Conservation (phyloP, 495 filamentous ascomycete species). For the Collariella sp. region DNA sequence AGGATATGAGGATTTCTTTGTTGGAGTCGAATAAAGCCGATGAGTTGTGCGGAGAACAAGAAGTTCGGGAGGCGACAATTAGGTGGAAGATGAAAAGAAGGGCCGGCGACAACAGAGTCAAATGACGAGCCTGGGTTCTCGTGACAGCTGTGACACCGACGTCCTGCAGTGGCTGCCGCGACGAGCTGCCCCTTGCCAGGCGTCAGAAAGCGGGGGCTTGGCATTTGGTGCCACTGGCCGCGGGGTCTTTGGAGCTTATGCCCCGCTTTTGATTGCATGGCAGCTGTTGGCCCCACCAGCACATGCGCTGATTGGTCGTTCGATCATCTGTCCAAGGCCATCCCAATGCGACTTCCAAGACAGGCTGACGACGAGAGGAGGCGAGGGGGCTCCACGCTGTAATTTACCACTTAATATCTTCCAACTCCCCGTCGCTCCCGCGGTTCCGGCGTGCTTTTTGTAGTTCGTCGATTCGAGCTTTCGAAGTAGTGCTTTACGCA, state of each 20-base stretch:
- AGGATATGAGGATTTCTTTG: not conserved
- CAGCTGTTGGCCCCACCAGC: not conserved
- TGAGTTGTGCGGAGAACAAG: not conserved
- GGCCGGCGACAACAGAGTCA: not conserved
- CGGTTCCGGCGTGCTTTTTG: not conserved
- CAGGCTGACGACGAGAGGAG: conserved; percentile 21
- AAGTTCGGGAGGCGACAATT: not conserved
- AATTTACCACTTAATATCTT: not conserved
- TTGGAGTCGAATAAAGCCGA: not conserved
- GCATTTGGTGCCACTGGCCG: not conserved
- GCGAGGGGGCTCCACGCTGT: conserved; percentile 7
- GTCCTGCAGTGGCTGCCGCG: not conserved
- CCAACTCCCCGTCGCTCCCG: not conserved
- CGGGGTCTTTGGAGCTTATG: not conserved
- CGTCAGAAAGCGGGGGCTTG: not conserved
- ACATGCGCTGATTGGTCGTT: conserved; percentile 4
- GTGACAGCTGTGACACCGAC: not conserved
- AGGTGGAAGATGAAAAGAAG: not conserved
- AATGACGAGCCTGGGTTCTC: conserved; percentile 2
- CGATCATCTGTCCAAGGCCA: not conserved
- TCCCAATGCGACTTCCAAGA: conserved; percentile 11
- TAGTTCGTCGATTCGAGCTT: not conserved
- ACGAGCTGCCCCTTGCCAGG: not conserved
- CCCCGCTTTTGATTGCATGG: not conserved
- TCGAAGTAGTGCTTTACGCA: not conserved